Percentiles rank a stretch among this genome's conserved stretches.
These are phyloP conservation scores for Tricholoma terreum DNA, from an alignment of 768 basidiomycete species.

Conservation along the genomic window DNA sequence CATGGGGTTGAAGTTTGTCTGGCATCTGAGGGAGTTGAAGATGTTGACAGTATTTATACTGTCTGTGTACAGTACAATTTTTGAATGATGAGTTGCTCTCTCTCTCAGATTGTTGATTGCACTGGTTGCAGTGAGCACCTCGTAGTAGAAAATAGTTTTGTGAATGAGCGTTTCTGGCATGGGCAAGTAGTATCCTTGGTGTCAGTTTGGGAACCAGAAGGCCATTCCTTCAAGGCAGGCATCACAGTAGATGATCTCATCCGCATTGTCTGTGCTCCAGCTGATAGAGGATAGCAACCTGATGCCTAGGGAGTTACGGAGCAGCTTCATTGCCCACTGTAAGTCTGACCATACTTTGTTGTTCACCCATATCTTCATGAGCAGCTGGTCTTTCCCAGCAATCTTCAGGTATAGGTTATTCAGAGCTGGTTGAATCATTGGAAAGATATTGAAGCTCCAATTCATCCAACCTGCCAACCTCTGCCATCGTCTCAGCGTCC, in stretches of 20 bases:
- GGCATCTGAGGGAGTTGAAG: slow-evolving; percentile 16
- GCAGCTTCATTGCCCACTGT: not conserved
- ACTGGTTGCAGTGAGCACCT: slow-evolving; percentile 21
- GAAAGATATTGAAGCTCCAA: too few relatives aligned
- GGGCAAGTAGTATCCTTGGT: not conserved
- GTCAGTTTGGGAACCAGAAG: not conserved
- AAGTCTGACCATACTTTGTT: too few relatives aligned
- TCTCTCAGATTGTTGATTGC: slow-evolving; percentile 22
- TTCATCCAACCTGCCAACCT: not conserved
- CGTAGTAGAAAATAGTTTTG: too few relatives aligned
- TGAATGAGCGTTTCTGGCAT: slow-evolving; percentile 24
- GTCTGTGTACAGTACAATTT: too few relatives aligned
- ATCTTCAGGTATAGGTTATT: too few relatives aligned
- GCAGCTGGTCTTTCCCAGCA: too few relatives aligned
- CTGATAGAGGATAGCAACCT: not conserved
- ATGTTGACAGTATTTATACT: too few relatives aligned
- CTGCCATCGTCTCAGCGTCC: not conserved
- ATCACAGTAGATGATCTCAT: not conserved
- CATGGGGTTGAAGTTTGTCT: slow-evolving; percentile 23
- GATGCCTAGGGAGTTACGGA: not conserved
- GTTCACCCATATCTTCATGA: too few relatives aligned
- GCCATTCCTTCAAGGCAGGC: not conserved
- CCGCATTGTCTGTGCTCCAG: too few relatives aligned
- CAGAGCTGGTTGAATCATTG: too few relatives aligned
- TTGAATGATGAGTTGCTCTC: too few relatives aligned